A percentile compares a stretch with the other conserved stretches of the same genome.
These are phyloP conservation scores for Xylaria bambusicola DNA, from an alignment of 495 filamentous ascomycete genomes.

Conservation along the genomic window DNA sequence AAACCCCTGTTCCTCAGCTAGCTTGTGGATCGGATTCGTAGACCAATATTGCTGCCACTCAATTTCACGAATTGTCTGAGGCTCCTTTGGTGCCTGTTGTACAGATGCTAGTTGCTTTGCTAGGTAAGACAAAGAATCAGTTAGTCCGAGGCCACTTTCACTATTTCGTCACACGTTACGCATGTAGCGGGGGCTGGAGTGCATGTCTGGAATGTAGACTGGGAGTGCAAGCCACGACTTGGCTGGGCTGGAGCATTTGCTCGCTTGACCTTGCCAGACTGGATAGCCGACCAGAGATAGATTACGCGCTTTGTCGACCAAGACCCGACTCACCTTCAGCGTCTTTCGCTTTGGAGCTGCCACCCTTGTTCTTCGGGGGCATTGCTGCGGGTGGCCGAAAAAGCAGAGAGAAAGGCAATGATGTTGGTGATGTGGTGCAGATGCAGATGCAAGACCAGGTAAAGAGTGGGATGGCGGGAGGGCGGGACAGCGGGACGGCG, in stretches of 20 bases:
- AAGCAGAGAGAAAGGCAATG: too few species aligned
- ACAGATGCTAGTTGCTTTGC: slow-evolving; percentile 25
- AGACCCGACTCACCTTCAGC: slow-evolving; percentile 27
- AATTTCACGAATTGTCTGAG: slow-evolving; percentile 39
- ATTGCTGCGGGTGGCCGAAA: slow-evolving; percentile 21
- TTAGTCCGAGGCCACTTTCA: neutral
- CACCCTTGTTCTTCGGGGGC: slow-evolving; percentile 36
- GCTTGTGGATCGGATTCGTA: slow-evolving; percentile 40
- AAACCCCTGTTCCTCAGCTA: slow-evolving; percentile 34
- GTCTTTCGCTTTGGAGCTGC: slow-evolving; percentile 24
- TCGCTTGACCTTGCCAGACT: neutral
- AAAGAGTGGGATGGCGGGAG: neutral
- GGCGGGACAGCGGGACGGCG: too few species aligned
- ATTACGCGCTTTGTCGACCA: neutral
- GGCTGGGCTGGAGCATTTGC: neutral
- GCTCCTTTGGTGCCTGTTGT: slow-evolving; percentile 17
- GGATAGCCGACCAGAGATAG: neutral
- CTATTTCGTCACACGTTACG: neutral
- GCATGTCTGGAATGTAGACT: neutral
- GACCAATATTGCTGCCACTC: slow-evolving; percentile 37
- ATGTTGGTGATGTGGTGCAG: too few species aligned
- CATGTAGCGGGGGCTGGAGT: neutral
- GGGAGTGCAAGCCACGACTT: neutral
- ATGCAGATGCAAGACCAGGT: neutral
- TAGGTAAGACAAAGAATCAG: slow-evolving; percentile 14